Base-by-base conservation (phyloP, 2,329 filamentous ascomycete species). In the Aspergillus latus region DNA sequence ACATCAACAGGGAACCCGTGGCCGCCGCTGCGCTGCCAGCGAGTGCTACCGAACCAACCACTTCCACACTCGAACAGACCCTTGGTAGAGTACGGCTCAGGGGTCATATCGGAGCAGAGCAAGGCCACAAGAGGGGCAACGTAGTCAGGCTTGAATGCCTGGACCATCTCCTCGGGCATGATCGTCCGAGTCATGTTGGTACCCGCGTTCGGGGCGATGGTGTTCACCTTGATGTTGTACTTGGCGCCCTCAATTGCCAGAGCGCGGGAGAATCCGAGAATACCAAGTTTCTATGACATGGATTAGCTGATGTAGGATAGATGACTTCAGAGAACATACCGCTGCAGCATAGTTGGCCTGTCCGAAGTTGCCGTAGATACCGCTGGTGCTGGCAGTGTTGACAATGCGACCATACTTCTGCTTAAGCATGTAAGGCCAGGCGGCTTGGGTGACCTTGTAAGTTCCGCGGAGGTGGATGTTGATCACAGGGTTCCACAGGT, bases 61-160 rank as follows among this genome's bases (percentile, higher is more conserved):
- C 90, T 94, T 67, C 94, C 94, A 65, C 93, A 90, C 79, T 99
- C 94, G 78, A 92, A 99, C 47, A 99, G 83, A 52, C 88, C 88
- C 62, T 93, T 93, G 56, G 92, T 97, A 13, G 86, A 84, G 46
- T 26, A 54, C 64, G 89, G 85, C 69, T 89, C 84, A 29, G 94
- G 93, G 52, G 92, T 86, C 78, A 90, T 90, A 79, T 99, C 94
- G 11, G 85, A 88, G 73, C 86, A 90, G 56, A 99, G 88, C 43
- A 92, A 86, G 53, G 93, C 86, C 50, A 99, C 92, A 37, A 97
- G 79, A 59, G 94, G 94, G 52, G 94, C 94, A 74, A 99, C 92
- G 77, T 96, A 97, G 72, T 97, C 93, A 58, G 94, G 94, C 86
- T 97, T 99, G 83, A 99, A 96, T 45, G 94, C 93, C 80, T 97